Percentiles rank a stretch among this genome's conserved stretches.
Conservation (phyloP, 1,284 basidiomycete species). For the Malassezia obtusa region DNA sequence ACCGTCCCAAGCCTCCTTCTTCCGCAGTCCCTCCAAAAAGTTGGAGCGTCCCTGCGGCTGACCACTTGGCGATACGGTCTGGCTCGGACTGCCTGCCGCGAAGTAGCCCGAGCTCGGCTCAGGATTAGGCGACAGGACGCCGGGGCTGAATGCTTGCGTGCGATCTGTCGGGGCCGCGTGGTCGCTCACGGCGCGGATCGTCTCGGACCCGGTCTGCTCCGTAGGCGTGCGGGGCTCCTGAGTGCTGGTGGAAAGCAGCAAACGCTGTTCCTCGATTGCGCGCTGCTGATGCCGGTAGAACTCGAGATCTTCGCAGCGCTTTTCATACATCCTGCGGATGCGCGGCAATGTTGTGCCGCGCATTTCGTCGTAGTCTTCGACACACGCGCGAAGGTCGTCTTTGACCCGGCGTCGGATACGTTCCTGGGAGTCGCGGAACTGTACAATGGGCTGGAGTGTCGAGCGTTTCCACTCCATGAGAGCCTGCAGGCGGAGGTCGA, state of each 20-base stretch:
- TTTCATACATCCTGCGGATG: slow-evolving; percentile 34
- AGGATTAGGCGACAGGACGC: slow-evolving; percentile 7
- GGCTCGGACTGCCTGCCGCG: background rate
- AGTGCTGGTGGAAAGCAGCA: slow-evolving; percentile 19
- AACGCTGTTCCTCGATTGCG: slow-evolving; percentile 41
- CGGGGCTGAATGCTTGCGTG: background rate
- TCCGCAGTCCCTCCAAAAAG: slow-evolving; percentile 36
- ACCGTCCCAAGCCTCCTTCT: slow-evolving; percentile 39
- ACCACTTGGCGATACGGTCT: background rate
- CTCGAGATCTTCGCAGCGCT: slow-evolving; percentile 35
- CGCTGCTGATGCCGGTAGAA: slow-evolving; percentile 30
- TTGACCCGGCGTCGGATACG: slow-evolving; percentile 41
- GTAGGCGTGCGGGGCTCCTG: background rate
- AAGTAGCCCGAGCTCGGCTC: background rate
- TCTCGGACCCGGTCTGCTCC: background rate
- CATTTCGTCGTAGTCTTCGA: slow-evolving; percentile 41
- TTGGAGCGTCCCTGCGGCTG: background rate
- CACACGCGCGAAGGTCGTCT: slow-evolving; percentile 30
- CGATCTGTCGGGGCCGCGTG: background rate
- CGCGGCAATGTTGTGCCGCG: slow-evolving; percentile 28
- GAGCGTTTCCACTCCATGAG: slow-evolving; percentile 25
- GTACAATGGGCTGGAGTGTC: slow-evolving; percentile 31
- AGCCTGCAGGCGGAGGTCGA: slow-evolving; percentile 31
- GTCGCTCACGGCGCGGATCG: background rate
- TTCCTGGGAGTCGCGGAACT: slow-evolving; percentile 41